These are phyloP conservation scores for Aechmea fasciata DNA, from an alignment of 176 grass and related monocot species.

Conservation along the genomic window DNA sequence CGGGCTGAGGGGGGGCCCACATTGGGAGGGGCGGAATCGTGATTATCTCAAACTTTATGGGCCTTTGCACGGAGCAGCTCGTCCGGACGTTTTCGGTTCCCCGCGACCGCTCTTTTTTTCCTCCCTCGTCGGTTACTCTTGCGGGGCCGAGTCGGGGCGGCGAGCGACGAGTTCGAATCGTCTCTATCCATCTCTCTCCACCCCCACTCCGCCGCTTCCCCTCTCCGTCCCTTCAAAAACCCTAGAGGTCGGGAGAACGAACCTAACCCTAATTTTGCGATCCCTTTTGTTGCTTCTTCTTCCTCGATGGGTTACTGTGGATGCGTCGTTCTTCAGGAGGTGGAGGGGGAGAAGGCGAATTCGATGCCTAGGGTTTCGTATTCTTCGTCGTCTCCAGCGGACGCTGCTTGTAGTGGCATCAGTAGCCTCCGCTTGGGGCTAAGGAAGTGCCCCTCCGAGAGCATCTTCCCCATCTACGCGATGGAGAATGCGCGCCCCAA, in stretches of 20 bases:
- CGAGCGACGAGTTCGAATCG: background rate
- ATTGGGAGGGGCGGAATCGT: slow-evolving; percentile 7
- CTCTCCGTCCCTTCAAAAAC: background rate
- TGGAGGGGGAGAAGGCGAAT: slow-evolving; percentile 35
- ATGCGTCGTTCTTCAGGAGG: slow-evolving; percentile 60
- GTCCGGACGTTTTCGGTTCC: slow-evolving; percentile 23
- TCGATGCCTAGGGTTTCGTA: slow-evolving; percentile 20
- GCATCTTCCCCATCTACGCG: slow-evolving; percentile 89
- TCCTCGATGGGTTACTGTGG: slow-evolving; percentile 46
- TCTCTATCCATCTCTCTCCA: background rate
- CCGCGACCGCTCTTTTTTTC: slow-evolving; percentile 53
- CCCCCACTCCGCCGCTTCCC: background rate
- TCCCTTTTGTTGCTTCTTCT: slow-evolving; percentile 10
- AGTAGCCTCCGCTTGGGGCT: slow-evolving; percentile 29
- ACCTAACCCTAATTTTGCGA: background rate
- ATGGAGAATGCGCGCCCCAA: slow-evolving; percentile 46
- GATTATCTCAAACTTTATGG: slow-evolving; percentile 6
- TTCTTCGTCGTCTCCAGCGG: background rate
- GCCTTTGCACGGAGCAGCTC: background rate
- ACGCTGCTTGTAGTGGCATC: background rate
- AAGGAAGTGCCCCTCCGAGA: slow-evolving; percentile 46
- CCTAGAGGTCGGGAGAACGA: background rate
- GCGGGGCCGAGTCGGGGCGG: background rate
- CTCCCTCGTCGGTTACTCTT: background rate
- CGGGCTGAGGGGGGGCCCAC: background rate